Percentiles rank a stretch among this genome's conserved stretches.
These are phyloP conservation scores for Zasmidium angulare DNA, from an alignment of 2,329 filamentous ascomycete genomes.

Conservation along the genomic window DNA sequence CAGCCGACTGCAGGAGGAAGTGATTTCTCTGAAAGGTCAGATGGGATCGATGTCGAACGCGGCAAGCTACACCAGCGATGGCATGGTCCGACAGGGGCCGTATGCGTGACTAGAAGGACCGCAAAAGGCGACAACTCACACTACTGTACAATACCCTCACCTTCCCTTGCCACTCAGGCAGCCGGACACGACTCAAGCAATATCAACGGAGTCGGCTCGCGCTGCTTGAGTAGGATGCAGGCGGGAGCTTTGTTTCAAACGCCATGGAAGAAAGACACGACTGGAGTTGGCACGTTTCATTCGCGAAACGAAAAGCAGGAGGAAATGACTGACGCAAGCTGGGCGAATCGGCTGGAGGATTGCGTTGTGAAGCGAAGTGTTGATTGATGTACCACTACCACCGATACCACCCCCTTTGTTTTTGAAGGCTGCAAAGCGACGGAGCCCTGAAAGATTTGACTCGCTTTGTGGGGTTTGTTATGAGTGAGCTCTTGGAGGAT, in stretches of 20 bases:
- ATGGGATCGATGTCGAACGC: slow-evolving; percentile 27
- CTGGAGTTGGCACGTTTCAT: slow-evolving; percentile 1
- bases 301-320: slow-evolving; percentile 4
- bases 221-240: slow-evolving; percentile 16
- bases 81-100: slow-evolving; percentile 22
- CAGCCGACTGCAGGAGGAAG: slow-evolving; percentile 45
- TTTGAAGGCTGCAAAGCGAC: not conserved
- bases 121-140: not conserved
- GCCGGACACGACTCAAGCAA: slow-evolving; percentile 22
- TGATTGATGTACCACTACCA: slow-evolving; percentile 1
- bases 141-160: slow-evolving; percentile 17
- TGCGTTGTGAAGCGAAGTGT: not conserved
- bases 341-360: not conserved
- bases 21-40: slow-evolving; percentile 36
- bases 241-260: not conserved
- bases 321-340: not conserved
- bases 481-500: not conserved
- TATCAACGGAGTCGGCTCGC: slow-evolving; percentile 18
- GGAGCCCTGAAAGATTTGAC: not conserved
- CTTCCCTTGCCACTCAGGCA: slow-evolving; percentile 8
- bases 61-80: slow-evolving; percentile 33
- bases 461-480: not conserved
- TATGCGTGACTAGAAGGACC: slow-evolving; percentile 17
- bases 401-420: not conserved
- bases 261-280: slow-evolving; percentile 9